Conservation (phyloP, 202 grass and related monocot species). For the Bolboschoenoplectus hybrid region DNA sequence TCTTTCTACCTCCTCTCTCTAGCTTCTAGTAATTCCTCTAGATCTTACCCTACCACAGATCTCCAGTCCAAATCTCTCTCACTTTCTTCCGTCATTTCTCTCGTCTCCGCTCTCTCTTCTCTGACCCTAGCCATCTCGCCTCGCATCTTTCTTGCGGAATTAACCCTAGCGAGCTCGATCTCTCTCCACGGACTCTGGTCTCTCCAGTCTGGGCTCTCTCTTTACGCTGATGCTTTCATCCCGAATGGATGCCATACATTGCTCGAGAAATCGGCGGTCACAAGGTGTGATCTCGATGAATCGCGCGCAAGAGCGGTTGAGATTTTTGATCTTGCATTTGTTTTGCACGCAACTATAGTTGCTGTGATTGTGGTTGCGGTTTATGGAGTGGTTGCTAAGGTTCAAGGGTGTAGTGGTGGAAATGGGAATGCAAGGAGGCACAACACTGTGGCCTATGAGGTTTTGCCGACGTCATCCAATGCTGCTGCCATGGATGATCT, state of each 20-base stretch:
- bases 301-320: constrained; percentile 48
- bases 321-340: constrained; percentile 60
- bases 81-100: constrained; percentile 46
- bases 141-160: constrained; percentile 51
- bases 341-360: constrained; percentile 48
- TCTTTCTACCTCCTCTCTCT: constrained; percentile 59
- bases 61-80: constrained; percentile 58
- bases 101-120: constrained; percentile 33
- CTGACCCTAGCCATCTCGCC: constrained; percentile 39
- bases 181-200: constrained; percentile 64
- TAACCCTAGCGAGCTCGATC: constrained; percentile 46
- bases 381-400: constrained; percentile 44
- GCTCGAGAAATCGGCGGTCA: constrained; percentile 41
- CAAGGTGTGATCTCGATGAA: constrained; percentile 62
- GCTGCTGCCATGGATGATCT: constrained; percentile 42
- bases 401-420: constrained; percentile 34
- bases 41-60: constrained; percentile 47
- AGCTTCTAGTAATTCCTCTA: constrained; percentile 43
- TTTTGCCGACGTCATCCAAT: constrained; percentile 44
- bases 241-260: constrained; percentile 59
- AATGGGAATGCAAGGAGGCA: constrained; percentile 44
- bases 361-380: constrained; percentile 36
- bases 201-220: constrained; percentile 48
- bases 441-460: constrained; percentile 54
- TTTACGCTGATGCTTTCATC: constrained; percentile 64